Conservation (phyloP, 441 rosid genomes). For the Omphalea diandra region DNA sequence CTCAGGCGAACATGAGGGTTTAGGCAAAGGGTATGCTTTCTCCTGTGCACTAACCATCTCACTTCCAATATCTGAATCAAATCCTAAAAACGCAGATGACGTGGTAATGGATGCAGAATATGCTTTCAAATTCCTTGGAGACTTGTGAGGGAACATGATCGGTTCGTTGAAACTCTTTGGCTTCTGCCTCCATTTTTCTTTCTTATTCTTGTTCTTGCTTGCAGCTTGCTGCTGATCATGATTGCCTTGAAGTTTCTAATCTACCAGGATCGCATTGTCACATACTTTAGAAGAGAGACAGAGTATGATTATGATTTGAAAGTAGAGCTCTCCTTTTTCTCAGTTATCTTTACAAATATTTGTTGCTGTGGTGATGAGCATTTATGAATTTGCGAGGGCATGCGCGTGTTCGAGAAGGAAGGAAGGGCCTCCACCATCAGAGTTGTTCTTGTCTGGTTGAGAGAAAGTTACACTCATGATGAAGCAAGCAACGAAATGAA, state of each 20-base stretch:
- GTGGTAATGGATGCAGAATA: background rate
- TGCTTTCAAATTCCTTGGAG: conserved; percentile 3
- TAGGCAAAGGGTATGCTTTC: conserved; percentile 16
- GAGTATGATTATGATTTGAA: background rate
- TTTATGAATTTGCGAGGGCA: background rate
- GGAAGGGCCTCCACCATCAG: background rate
- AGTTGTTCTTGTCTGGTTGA: background rate
- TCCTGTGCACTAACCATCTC: background rate
- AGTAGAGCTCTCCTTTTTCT: background rate
- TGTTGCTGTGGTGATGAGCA: too few relatives aligned
- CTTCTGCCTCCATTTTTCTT: conserved; percentile 1
- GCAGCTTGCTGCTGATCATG: background rate
- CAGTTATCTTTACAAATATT: background rate
- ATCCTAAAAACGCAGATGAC: background rate
- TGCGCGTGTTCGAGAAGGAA: background rate
- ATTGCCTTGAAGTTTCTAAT: background rate
- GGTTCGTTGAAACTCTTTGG: conserved; percentile 9
- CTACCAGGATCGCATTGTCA: conserved; percentile 18
- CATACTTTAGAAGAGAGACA: too few relatives aligned
- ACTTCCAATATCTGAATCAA: conserved; percentile 12
- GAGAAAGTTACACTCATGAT: background rate
- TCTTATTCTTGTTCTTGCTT: background rate
- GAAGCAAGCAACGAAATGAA: background rate
- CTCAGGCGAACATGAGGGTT: conserved; percentile 6
- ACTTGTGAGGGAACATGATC: background rate